These are phyloP conservation scores for Phlebiopsis flavidoalba DNA, from an alignment of 768 basidiomycete genomes.

Conservation along the genomic window DNA sequence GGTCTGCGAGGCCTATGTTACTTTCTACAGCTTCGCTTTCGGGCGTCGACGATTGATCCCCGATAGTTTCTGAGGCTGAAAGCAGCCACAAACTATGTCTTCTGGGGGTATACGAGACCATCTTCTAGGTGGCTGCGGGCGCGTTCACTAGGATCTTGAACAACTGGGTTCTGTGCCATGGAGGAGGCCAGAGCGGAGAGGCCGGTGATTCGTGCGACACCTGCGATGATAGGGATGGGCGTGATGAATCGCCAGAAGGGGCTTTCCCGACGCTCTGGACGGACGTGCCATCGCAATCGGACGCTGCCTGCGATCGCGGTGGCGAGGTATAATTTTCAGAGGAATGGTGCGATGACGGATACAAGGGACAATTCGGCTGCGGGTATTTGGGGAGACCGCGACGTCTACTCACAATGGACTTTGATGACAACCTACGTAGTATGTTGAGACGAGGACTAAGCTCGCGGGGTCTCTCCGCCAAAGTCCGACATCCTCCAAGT, in stretches of 20 bases:
- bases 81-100: too few species aligned
- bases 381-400: not conserved
- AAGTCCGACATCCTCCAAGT: constrained; percentile 9
- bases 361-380: too few species aligned
- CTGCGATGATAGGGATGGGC: not conserved
- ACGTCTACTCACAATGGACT: not conserved
- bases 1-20: too few species aligned
- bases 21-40: too few species aligned
- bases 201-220: not conserved
- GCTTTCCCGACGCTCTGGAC: not conserved
- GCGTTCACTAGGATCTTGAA: not conserved
- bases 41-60: not conserved
- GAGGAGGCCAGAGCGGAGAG: not conserved
- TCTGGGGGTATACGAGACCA: not conserved
- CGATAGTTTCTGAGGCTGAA: not conserved
- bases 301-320: not conserved
- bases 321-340: not conserved
- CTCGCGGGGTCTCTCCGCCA: constrained; percentile 4
- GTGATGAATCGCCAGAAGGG: not conserved
- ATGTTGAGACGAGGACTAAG: not conserved
- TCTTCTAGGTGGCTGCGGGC: not conserved
- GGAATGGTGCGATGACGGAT: not conserved
- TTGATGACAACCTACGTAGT: not conserved
- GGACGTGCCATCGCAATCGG: not conserved
- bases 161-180: not conserved